Base-by-base conservation (phyloP, 805 yeast genomes). In the Nematodospora valgi region DNA sequence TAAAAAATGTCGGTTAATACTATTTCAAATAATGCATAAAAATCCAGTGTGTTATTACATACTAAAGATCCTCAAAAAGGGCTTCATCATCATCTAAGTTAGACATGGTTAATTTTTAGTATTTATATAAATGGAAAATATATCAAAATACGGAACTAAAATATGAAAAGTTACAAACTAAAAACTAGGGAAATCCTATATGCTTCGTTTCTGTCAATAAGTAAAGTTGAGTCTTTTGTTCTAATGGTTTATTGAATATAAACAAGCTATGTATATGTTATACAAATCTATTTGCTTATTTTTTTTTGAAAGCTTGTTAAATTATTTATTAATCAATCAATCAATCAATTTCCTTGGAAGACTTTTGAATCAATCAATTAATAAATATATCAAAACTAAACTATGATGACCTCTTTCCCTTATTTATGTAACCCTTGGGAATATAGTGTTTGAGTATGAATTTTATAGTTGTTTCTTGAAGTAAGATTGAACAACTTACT, bases 51-150 rank as follows among this genome's bases (percentile, higher is more conserved):
- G 6, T 30, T 12, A 6, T 11, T 30, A 35, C 38, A 35, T 35
- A 35, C 38, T 89, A 89, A 64, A 89, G 86, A 59, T 89, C 96
- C 64, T 88, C 95, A 62, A 89, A 89, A 59, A 85, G 81, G 52
- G 86, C 91, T 59, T 88, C 96, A 64, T 89, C 97, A 66, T 88
- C 96, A 64, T 87, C 95, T 42, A 82, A 75, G 30, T 47, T 41
- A 24, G 64, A 58, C 64, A 58, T 58, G 40, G 12, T 39, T 29
- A 34, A 34, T 13, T 16, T 23, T 21, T 17, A 30, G 3, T 17
- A 19, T 13, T 27, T 27, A n/a, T 13, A 13, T 14, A n/a, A 12
- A 18, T 20, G 15, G 28, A 31, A 18, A 13, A 22, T 25, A 32
- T 16, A 18, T 25, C 15, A 13, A 23, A 22, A 23, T 15, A 18